A percentile compares a stretch with the other conserved stretches of the same genome.
These are phyloP conservation scores for Suillus decipiens DNA, from an alignment of 768 basidiomycete genomes.

Conservation along the genomic window DNA sequence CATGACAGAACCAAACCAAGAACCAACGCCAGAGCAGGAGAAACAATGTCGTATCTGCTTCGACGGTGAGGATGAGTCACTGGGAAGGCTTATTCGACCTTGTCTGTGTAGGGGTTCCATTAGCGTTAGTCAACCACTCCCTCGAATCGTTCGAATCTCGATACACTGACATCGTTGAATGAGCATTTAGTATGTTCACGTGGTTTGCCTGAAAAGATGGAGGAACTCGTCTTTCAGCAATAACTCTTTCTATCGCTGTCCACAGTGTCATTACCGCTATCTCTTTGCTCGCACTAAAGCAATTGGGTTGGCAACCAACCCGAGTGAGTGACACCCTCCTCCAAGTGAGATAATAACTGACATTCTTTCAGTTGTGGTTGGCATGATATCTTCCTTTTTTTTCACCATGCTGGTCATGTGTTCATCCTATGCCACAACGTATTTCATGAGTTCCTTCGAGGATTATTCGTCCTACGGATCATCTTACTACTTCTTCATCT, in stretches of 20 bases:
- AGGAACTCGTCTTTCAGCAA: constrained; percentile 60
- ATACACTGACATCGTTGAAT: constrained; percentile 20
- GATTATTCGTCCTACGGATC: constrained; percentile 42
- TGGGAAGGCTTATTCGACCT: constrained; percentile 81
- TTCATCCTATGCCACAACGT: constrained; percentile 70
- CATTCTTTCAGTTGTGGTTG: constrained; percentile 52
- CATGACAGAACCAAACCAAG: constrained; percentile 18
- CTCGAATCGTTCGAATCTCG: neutral
- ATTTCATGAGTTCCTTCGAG: constrained; percentile 64
- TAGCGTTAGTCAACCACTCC: constrained; percentile 43
- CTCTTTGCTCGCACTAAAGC: constrained; percentile 72
- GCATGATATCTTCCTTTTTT: constrained; percentile 55
- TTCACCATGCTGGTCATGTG: constrained; percentile 68
- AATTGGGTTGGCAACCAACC: constrained; percentile 76
- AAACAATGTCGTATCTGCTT: constrained; percentile 87
- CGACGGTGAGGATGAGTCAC: constrained; percentile 58
- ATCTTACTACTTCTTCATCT: constrained; percentile 44
- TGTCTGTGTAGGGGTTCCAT: constrained; percentile 72
- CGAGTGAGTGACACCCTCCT: constrained; percentile 44
- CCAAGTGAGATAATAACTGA: constrained; percentile 17
- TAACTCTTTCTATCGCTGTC: constrained; percentile 76
- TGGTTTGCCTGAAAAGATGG: constrained; percentile 78
- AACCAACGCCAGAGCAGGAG: constrained; percentile 34
- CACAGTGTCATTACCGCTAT: constrained; percentile 79
- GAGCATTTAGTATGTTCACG: constrained; percentile 66